These are phyloP conservation scores for Mycosphaerelloides madeirae DNA, from an alignment of 2,329 filamentous ascomycete species.

Conservation along the genomic window DNA sequence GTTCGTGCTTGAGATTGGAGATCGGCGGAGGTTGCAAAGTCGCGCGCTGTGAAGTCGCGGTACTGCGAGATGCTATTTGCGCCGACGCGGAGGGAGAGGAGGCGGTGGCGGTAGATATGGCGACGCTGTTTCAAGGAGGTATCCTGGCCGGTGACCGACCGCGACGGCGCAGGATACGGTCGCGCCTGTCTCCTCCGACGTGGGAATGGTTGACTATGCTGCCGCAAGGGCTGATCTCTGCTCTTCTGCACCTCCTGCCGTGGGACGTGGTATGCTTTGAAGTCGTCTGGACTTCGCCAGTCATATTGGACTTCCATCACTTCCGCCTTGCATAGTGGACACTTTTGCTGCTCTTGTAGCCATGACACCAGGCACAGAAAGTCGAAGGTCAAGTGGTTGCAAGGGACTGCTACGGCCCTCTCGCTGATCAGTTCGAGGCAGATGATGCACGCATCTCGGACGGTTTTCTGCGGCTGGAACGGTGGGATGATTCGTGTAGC, in stretches of 20 bases:
- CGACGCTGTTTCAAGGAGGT: slow-evolving; percentile 77
- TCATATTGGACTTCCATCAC: slow-evolving; percentile 62
- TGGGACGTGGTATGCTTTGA: slow-evolving; percentile 50
- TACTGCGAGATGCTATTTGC: slow-evolving; percentile 74
- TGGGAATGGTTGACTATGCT: neutral
- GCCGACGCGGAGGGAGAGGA: slow-evolving; percentile 78
- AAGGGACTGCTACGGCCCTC: slow-evolving; percentile 67
- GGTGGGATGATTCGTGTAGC: slow-evolving; percentile 4
- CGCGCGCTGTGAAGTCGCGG: slow-evolving; percentile 64
- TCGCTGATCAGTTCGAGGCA: slow-evolving; percentile 75
- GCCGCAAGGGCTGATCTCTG: slow-evolving; percentile 2
- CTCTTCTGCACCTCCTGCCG: slow-evolving; percentile 6
- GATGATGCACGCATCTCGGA: slow-evolving; percentile 67
- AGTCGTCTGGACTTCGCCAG: slow-evolving; percentile 49
- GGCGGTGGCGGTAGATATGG: slow-evolving; percentile 64
- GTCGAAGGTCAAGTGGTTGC: slow-evolving; percentile 76
- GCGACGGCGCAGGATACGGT: slow-evolving; percentile 59
- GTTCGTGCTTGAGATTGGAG: slow-evolving; percentile 73
- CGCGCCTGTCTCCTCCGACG: slow-evolving; percentile 10
- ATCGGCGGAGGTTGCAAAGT: slow-evolving; percentile 69
- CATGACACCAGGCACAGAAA: slow-evolving; percentile 79
- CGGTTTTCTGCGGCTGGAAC: slow-evolving; percentile 2
- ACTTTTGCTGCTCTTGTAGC: slow-evolving; percentile 67
- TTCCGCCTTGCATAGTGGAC: slow-evolving; percentile 66
- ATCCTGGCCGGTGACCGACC: slow-evolving; percentile 68